Evolutionary conservation across 305 asterid genomes (phyloP).

Genomic region (Rubia peregrina): DNA sequence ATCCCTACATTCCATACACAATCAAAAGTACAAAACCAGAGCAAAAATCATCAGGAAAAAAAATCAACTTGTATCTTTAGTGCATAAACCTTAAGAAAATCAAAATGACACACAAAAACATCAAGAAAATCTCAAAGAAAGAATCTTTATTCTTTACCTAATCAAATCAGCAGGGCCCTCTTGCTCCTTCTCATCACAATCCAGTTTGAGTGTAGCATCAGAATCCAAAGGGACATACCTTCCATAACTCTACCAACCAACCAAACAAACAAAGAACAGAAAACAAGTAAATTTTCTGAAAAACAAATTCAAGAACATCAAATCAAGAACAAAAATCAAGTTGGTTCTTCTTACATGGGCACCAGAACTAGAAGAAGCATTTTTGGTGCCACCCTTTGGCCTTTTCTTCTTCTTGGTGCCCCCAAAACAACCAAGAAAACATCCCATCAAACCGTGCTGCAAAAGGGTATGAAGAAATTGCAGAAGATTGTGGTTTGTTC

Average conservation of each 20-base stretch:
- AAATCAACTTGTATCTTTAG: too few species aligned
- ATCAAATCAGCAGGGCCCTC: conserved; percentile 23
- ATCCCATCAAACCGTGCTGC: conserved; percentile 38
- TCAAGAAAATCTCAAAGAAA: neutral
- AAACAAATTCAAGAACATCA: neutral
- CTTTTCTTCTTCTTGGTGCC: conserved; percentile 35
- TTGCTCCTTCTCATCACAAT: conserved; percentile 23
- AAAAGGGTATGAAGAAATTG: conserved; percentile 10
- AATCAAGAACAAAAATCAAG: neutral
- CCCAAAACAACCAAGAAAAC: conserved; percentile 71
- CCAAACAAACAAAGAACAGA: too few species aligned
- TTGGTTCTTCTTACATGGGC: conserved; percentile 29
- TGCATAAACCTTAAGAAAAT: neutral
- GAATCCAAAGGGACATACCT: conserved; percentile 26
- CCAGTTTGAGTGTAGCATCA: conserved; percentile 18
- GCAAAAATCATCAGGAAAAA: neutral
- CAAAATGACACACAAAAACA: neutral
- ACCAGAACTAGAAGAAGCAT: conserved; percentile 15
- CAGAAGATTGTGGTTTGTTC: neutral
- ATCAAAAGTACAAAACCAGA: conserved; percentile 14
- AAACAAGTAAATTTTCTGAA: neutral
- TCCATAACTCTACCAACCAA: conserved; percentile 30
- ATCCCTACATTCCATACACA: conserved; percentile 17
- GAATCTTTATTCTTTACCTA: conserved; percentile 39
- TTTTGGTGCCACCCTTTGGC: conserved; percentile 28